phyloP scores from a whole-genome alignment of 2,329 filamentous ascomycete species.

The Venturia aucupariae region DNA sequence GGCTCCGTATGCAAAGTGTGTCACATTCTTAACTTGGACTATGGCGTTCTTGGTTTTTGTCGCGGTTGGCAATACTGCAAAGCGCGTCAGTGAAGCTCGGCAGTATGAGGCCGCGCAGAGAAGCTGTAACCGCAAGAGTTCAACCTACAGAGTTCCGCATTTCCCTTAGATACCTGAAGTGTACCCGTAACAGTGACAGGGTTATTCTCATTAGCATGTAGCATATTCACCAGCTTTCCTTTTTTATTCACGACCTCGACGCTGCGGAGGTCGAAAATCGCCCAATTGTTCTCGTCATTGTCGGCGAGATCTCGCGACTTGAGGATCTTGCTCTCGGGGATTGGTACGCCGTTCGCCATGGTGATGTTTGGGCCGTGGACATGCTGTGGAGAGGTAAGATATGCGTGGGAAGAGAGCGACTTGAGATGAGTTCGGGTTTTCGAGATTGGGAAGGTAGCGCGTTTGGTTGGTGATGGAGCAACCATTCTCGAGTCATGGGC shows the following conservation, averaged over 20 bases:
- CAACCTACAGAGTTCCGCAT: slow-evolving; percentile 19
- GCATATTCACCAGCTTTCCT: slow-evolving; percentile 44
- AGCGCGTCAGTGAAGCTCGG: slow-evolving; percentile 11
- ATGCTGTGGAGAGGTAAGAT: background rate
- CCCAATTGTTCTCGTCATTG: slow-evolving; percentile 43
- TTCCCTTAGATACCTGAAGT: slow-evolving; percentile 29
- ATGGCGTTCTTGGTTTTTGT: slow-evolving; percentile 12
- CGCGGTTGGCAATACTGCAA: slow-evolving; percentile 14
- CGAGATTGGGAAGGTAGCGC: background rate
- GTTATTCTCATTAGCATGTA: slow-evolving; percentile 50
- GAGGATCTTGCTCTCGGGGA: slow-evolving; percentile 30
- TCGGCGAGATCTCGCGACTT: slow-evolving; percentile 32
- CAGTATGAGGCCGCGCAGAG: slow-evolving; percentile 11
- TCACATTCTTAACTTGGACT: slow-evolving; percentile 37
- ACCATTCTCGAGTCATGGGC: background rate
- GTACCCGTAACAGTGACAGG: slow-evolving; percentile 54
- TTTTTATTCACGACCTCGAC: slow-evolving; percentile 51
- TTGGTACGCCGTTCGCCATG: slow-evolving; percentile 8
- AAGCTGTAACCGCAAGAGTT: background rate
- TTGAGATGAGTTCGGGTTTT: background rate
- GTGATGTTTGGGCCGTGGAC: background rate
- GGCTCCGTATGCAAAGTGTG: slow-evolving; percentile 38
- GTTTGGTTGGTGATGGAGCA: background rate
- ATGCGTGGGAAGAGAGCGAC: background rate
- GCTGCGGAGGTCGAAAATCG: slow-evolving; percentile 52